A percentile compares a stretch with the other conserved stretches of the same genome.
Evolutionary conservation across 2,329 filamentous ascomycete genomes (phyloP).

Genomic region (Sphaerulina vaccinii): DNA sequence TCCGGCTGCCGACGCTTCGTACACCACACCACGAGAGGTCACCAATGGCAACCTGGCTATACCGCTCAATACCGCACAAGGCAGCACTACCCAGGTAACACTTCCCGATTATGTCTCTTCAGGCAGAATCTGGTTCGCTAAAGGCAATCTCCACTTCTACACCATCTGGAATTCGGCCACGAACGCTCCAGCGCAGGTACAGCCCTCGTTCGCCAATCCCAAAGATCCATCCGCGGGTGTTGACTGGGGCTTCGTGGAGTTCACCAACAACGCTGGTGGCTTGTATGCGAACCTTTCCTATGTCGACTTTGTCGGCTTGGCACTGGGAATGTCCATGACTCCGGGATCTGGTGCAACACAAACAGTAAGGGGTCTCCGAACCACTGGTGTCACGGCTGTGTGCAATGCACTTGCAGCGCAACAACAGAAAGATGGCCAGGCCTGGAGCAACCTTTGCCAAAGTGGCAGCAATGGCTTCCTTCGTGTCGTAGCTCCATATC

Average conservation of each 20-base stretch:
- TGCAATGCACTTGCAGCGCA: slow-evolving; percentile 57
- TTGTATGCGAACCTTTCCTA: slow-evolving; percentile 45
- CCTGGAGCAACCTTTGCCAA: slow-evolving; percentile 63
- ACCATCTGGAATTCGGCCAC: slow-evolving; percentile 36
- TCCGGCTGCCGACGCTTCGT: slow-evolving; percentile 39
- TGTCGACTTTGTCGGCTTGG: slow-evolving; percentile 41
- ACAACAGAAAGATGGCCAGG: slow-evolving; percentile 53
- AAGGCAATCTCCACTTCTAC: slow-evolving; percentile 46
- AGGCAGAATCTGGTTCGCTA: slow-evolving; percentile 50
- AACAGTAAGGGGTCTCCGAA: slow-evolving; percentile 58
- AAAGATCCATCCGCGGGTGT: slow-evolving; percentile 43
- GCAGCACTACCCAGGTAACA: slow-evolving; percentile 45
- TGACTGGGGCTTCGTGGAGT: slow-evolving; percentile 46
- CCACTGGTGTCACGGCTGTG: slow-evolving; percentile 57
- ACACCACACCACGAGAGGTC: slow-evolving; percentile 39
- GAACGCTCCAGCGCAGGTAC: slow-evolving; percentile 43
- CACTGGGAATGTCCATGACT: slow-evolving; percentile 54
- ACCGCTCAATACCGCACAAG: slow-evolving; percentile 35
- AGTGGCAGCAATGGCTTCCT: slow-evolving; percentile 41
- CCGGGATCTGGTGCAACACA: slow-evolving; percentile 48
- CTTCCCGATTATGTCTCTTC: slow-evolving; percentile 48
- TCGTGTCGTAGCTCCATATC: slow-evolving; percentile 44
- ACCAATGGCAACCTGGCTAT: slow-evolving; percentile 42
- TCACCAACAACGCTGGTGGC: slow-evolving; percentile 46
- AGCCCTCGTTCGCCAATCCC: slow-evolving; percentile 47